Conservation (phyloP, 768 basidiomycete genomes). For the Rhodotorula graminis region DNA sequence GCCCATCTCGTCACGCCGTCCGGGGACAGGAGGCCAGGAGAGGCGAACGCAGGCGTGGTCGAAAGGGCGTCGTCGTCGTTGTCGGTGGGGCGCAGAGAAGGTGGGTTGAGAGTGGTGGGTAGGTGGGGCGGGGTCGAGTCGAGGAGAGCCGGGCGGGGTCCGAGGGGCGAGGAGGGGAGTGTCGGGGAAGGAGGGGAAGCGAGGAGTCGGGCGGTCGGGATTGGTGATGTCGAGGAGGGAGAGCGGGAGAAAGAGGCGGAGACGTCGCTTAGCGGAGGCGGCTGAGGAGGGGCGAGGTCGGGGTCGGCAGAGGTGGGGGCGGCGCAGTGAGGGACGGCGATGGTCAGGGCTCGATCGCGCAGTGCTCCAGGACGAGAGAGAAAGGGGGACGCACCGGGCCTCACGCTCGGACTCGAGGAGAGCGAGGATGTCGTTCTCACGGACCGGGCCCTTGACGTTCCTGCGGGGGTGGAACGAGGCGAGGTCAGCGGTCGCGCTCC, state of each 20-base stretch:
- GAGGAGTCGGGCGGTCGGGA: neutral
- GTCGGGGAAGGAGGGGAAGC: neutral
- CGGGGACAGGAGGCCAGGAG: no score
- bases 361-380: neutral
- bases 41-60: no score
- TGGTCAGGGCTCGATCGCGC: no score
- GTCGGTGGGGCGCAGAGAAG: no score
- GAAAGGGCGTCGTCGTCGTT: no score
- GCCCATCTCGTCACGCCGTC: no score
- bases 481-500: no score
- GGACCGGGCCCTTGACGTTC: conserved; percentile 97
- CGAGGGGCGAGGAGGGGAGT: no score
- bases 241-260: neutral
- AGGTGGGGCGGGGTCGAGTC: no score
- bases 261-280: conserved; percentile 28
- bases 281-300: conserved; percentile 1
- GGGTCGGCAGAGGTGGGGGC: neutral
- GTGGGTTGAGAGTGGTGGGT: no score
- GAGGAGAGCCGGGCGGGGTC: no score
- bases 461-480: neutral
- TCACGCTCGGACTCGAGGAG: conserved; percentile 97
- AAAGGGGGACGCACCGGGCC: conserved; percentile 70
- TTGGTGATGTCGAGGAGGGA: neutral
- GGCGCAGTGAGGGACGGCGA: neutral
- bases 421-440: conserved; percentile 92